phyloP scores from a whole-genome alignment of 2,329 filamentous ascomycete genomes.

The Penicillium frequentans region DNA sequence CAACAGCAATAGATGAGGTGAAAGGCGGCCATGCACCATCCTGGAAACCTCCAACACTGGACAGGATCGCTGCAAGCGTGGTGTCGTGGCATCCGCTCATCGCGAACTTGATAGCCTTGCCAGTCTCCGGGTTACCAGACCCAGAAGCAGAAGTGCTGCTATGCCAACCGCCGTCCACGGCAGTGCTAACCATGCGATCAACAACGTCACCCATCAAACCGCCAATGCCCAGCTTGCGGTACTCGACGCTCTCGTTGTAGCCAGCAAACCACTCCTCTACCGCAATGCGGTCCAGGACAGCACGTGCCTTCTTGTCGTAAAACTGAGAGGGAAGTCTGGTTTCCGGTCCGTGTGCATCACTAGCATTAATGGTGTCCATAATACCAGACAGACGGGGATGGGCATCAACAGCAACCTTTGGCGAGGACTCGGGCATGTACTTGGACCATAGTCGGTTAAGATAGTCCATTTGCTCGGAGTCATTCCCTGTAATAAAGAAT shows the following conservation, averaged over 20 bases:
- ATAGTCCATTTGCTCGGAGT: constrained; percentile 77
- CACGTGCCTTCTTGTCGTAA: constrained; percentile 72
- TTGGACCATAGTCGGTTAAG: constrained; percentile 74
- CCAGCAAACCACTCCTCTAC: constrained; percentile 93
- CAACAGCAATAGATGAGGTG: constrained; percentile 86
- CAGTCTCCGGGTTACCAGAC: constrained; percentile 37
- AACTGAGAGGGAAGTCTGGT: constrained; percentile 82
- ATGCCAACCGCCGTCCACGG: constrained; percentile 58
- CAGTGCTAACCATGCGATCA: constrained; percentile 66
- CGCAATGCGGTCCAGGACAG: constrained; percentile 69
- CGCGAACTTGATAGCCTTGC: constrained; percentile 64
- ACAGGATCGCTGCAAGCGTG: constrained; percentile 76
- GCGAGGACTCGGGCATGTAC: constrained; percentile 75
- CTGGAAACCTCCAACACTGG: constrained; percentile 77
- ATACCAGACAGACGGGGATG: constrained; percentile 83
- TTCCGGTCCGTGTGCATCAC: constrained; percentile 75
- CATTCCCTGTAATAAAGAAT: constrained; percentile 53
- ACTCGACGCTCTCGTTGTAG: constrained; percentile 80
- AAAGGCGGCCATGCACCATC: constrained; percentile 82
- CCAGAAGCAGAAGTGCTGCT: constrained; percentile 54
- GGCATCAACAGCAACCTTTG: constrained; percentile 76
- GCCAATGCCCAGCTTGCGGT: constrained; percentile 86
- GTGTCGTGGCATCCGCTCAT: constrained; percentile 92
- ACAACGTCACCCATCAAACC: constrained; percentile 81
- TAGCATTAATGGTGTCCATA: constrained; percentile 92